These are phyloP conservation scores for Trichothecium roseum DNA, from an alignment of 2,329 filamentous ascomycete species.

Conservation along the genomic window DNA sequence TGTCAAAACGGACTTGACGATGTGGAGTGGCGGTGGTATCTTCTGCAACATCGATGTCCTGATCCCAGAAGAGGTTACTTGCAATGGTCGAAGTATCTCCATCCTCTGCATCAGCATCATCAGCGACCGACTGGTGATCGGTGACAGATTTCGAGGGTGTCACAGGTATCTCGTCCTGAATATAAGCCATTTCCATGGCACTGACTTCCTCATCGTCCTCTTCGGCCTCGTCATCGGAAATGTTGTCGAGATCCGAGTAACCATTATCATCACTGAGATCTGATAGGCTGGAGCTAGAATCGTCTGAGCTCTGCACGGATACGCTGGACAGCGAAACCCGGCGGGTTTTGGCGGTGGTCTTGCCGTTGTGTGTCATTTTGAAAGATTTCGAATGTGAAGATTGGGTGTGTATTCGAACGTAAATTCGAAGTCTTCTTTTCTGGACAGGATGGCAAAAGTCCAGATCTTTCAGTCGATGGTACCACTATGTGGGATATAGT, in stretches of 20 bases:
- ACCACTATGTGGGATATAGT: too few species aligned
- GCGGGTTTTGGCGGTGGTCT: slow-evolving; percentile 33
- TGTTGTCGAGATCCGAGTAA: slow-evolving; percentile 68
- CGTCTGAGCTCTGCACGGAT: slow-evolving; percentile 24
- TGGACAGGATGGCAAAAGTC: too few species aligned
- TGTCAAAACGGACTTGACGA: slow-evolving; percentile 66
- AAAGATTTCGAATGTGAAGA: neutral
- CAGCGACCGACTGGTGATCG: slow-evolving; percentile 32
- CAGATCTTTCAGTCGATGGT: too few species aligned
- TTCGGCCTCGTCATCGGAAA: slow-evolving; percentile 60
- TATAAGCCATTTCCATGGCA: slow-evolving; percentile 67
- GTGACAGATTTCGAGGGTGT: slow-evolving; percentile 33
- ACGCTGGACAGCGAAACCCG: slow-evolving; percentile 16
- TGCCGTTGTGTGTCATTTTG: slow-evolving; percentile 43
- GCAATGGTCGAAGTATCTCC: slow-evolving; percentile 25
- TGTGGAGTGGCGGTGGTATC: slow-evolving; percentile 20
- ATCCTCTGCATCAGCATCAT: slow-evolving; percentile 20
- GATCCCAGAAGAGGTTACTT: slow-evolving; percentile 28
- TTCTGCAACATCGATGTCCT: slow-evolving; percentile 31
- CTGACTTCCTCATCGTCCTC: slow-evolving; percentile 72
- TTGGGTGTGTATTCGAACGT: too few species aligned
- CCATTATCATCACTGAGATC: slow-evolving; percentile 55
- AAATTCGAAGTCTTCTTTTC: too few species aligned
- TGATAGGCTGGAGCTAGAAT: slow-evolving; percentile 45
- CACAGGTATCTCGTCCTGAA: slow-evolving; percentile 38